Percentiles rank a stretch among this genome's conserved stretches.
Evolutionary conservation across 2,329 filamentous ascomycete species (phyloP).

Genomic region (Claviceps paspali): DNA sequence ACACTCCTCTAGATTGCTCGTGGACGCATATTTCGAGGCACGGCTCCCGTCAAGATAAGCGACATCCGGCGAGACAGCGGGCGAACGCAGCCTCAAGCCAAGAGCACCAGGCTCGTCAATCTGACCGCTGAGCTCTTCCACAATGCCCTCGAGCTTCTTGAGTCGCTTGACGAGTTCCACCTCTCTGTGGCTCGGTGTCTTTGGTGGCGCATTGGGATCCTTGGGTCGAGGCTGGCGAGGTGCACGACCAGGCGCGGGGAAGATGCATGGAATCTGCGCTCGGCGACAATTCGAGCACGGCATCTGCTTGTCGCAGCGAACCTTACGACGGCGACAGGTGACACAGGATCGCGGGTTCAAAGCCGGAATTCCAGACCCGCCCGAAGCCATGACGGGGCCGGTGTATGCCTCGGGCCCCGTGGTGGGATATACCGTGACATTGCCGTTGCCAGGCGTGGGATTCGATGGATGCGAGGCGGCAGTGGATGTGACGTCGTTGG

Average conservation of each 20-base stretch:
- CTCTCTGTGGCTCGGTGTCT: slow-evolving; percentile 45
- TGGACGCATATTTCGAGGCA: slow-evolving; percentile 4
- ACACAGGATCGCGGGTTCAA: slow-evolving; percentile 35
- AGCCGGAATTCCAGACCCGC: slow-evolving; percentile 16
- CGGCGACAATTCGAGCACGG: slow-evolving; percentile 62
- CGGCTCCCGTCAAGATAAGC: slow-evolving; percentile 3
- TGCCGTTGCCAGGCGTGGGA: slow-evolving; percentile 15
- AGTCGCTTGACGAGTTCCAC: slow-evolving; percentile 57
- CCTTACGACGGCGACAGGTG: slow-evolving; percentile 42
- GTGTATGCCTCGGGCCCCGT: slow-evolving; percentile 24
- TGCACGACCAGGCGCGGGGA: slow-evolving; percentile 58
- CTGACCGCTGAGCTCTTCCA: slow-evolving; percentile 52
- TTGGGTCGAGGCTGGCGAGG: slow-evolving; percentile 51
- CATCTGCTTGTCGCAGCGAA: slow-evolving; percentile 65
- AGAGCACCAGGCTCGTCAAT: slow-evolving; percentile 34
- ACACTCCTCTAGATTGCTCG: slow-evolving; percentile 5
- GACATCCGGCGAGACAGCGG: slow-evolving; percentile 16
- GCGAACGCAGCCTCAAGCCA: slow-evolving; percentile 15
- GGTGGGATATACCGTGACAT: slow-evolving; percentile 24
- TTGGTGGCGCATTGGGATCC: slow-evolving; percentile 45
- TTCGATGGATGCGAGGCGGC: slow-evolving; percentile 7
- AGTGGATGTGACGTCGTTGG: slow-evolving; percentile 8
- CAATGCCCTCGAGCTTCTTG: slow-evolving; percentile 60
- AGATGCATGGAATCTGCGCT: slow-evolving; percentile 56
- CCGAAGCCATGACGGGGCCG: slow-evolving; percentile 19